Percentiles rank a stretch among this genome's conserved stretches.
Evolutionary conservation across 202 grass and related monocot species (phyloP).

Genomic region (Setaria italica): DNA sequence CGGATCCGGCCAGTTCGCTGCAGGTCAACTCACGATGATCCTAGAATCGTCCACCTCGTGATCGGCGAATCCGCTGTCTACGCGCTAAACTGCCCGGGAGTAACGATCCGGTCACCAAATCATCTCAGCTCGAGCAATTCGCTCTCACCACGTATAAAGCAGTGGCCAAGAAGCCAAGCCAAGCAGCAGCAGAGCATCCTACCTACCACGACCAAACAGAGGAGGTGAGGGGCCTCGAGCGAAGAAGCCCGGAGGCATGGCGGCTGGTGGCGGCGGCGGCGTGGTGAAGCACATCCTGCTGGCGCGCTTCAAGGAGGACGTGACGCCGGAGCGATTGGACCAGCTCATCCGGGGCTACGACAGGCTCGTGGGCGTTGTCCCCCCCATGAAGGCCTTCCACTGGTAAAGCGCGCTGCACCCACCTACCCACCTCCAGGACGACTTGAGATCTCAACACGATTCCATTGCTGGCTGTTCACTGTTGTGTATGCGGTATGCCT

Average conservation of each 20-base stretch:
- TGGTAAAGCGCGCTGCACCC: not conserved
- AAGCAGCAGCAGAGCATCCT: not conserved
- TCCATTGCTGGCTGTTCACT: not conserved
- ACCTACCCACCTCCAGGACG: not conserved
- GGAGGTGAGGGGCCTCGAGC: too few relatives aligned
- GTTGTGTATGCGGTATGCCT: too few relatives aligned
- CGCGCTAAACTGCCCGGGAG: too few relatives aligned
- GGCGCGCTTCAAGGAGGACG: slow-evolving; percentile 73
- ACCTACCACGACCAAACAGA: not conserved
- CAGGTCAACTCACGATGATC: too few relatives aligned
- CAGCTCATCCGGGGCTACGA: slow-evolving; percentile 73
- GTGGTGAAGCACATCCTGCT: slow-evolving; percentile 79
- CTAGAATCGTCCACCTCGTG: too few relatives aligned
- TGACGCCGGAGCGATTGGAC: slow-evolving; percentile 40
- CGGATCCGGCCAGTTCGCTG: too few relatives aligned
- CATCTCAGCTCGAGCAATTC: too few relatives aligned
- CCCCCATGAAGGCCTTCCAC: slow-evolving; percentile 84
- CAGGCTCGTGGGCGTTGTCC: slow-evolving; percentile 63
- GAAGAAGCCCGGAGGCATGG: not conserved
- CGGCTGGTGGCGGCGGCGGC: slow-evolving; percentile 30
- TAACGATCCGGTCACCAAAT: too few relatives aligned
- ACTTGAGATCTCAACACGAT: too few relatives aligned
- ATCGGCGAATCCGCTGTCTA: too few relatives aligned
- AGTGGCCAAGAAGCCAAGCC: too few relatives aligned
- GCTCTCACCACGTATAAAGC: too few relatives aligned